Evolutionary conservation across 2,329 filamentous ascomycete species (phyloP).

Genomic region (Venturia effusa): DNA sequence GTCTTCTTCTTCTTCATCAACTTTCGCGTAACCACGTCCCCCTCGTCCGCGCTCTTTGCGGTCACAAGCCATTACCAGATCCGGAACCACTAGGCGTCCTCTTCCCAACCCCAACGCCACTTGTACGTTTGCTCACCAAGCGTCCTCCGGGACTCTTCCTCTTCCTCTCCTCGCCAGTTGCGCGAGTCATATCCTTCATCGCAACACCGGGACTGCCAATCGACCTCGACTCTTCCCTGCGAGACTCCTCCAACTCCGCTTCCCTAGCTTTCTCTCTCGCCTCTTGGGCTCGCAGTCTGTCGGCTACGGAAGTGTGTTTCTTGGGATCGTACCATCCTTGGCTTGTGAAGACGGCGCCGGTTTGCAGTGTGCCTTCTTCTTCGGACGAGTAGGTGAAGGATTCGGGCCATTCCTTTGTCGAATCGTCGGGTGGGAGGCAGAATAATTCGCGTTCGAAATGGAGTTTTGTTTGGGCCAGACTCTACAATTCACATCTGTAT

Average conservation of each 20-base stretch:
- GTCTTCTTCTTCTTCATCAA: background rate
- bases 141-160: background rate
- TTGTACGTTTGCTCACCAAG: background rate
- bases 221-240: background rate
- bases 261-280: background rate
- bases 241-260: background rate
- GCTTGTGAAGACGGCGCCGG: conserved; percentile 1
- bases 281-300: background rate
- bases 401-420: background rate
- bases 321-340: conserved; percentile 3
- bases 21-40: background rate
- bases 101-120: background rate
- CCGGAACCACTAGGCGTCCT: background rate
- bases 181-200: background rate
- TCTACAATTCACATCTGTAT: background rate
- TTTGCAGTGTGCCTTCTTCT: background rate
- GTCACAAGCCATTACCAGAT: background rate
- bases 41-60: background rate
- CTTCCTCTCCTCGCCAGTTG: background rate
- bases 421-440: background rate
- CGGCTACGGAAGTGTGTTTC: background rate
- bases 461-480: conserved; percentile 3
- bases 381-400: background rate
- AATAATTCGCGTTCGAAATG: conserved; percentile 6
- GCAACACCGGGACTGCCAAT: conserved; percentile 1